A percentile compares a stretch with the other conserved stretches of the same genome.
Conservation (phyloP, 75 land plant species). For the Isoetes taiwanensis region DNA sequence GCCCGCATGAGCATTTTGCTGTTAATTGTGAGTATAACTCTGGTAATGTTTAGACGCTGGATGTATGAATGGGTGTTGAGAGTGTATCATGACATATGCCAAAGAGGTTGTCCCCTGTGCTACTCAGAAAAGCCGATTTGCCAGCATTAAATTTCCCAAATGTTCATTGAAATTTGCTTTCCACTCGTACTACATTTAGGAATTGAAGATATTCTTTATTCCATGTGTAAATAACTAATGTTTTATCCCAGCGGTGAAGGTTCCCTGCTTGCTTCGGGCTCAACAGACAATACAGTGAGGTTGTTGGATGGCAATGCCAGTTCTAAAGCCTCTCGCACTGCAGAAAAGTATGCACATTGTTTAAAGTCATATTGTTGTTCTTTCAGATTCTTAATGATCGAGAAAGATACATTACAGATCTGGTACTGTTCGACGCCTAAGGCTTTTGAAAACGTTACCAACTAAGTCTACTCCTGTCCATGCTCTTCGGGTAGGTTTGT, state of each 20-base stretch:
- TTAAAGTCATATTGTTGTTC: neutral
- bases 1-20: too few species aligned
- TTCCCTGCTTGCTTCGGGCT: constrained; percentile 87
- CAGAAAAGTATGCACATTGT: constrained; percentile 61
- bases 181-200: too few species aligned
- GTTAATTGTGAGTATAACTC: too few species aligned
- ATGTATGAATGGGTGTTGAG: too few species aligned
- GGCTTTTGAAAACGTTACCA: constrained; percentile 77
- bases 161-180: too few species aligned
- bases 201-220: too few species aligned
- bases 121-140: too few species aligned
- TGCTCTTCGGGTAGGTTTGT: constrained; percentile 47
- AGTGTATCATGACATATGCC: too few species aligned
- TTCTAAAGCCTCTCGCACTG: constrained; percentile 40
- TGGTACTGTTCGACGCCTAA: constrained; percentile 40
- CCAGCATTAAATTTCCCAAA: too few species aligned
- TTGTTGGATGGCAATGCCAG: constrained; percentile 93
- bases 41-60: too few species aligned
- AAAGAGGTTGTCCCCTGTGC: too few species aligned
- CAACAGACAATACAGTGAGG: constrained; percentile 88
- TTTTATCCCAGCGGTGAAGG: constrained; percentile 71
- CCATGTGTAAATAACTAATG: too few species aligned
- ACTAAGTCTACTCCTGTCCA: constrained; percentile 92
- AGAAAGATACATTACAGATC: constrained; percentile 21
- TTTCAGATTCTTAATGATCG: neutral